Base-by-base conservation (phyloP, 2,329 filamentous ascomycete species). In the Lithohypha guttulata region DNA sequence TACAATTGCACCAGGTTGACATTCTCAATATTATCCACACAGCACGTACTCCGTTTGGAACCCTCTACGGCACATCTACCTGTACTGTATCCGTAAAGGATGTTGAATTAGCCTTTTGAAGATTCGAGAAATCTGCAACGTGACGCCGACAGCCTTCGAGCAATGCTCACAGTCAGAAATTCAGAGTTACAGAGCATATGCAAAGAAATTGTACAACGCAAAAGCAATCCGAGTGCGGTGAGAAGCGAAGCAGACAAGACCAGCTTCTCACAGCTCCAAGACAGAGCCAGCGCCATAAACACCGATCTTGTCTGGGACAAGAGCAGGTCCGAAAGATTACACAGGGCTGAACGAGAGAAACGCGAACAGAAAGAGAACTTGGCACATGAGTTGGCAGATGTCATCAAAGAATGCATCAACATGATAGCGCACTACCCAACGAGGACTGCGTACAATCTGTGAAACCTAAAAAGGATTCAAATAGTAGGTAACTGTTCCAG, bases 121-220 rank as follows among this genome's bases (percentile, higher is more conserved):
- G n/a, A n/a, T n/a, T n/a, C 26, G 26, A 10, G 26, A 28, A 28
- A 11, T 28, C 26, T 28, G 26, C 26, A 28, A 28, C 26, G 26
- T 28, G 15, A 28, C 15, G 26, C 26, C 26, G 26, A 28, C 26
- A 28, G 26, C 26, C 26, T 28, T 14, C 26, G 26, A 14, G 15
- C 26, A 14, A 28, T 28, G 11, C 26, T 28, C 26, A 14, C 15
- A 28, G 15, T 14, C 26, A 28, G 15, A 14, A 28, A 28, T 28
- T 28, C 26, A 14, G 26, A 28, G 11, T 4, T 28, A 28, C 4
- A 4, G 26, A 28, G 26, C 26, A 28, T 14, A 14, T 28, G n/a
- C 15, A 28, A 28, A 28, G 26, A 28, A 11, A 11, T 28, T 28
- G 11, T 28, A 28, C 26, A 28, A 28, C 26, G 26, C 26, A 28